Conservation (phyloP, 164 flowering plant species). For the Vitis vinifera region DNA sequence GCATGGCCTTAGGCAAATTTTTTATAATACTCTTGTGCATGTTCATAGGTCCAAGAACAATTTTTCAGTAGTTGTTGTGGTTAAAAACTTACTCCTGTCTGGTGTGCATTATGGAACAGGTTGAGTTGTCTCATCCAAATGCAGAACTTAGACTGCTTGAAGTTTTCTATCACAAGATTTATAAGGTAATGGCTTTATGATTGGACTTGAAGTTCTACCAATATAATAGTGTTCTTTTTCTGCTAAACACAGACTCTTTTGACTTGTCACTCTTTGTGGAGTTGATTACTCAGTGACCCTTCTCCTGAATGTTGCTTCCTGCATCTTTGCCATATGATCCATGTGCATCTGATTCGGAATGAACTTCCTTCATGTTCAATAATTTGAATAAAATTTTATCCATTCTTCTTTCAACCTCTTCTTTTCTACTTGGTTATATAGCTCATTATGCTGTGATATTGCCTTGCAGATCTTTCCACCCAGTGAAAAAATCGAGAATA, state of each 20-base stretch:
- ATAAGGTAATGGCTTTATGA: conserved; percentile 57
- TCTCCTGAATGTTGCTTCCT: background rate
- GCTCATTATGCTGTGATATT: background rate
- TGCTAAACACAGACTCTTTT: background rate
- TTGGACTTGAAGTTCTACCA: no score
- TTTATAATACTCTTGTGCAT: background rate
- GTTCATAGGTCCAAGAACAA: background rate
- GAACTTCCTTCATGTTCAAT: no score
- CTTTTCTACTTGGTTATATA: background rate
- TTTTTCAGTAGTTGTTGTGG: background rate
- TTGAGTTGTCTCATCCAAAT: conserved; percentile 85
- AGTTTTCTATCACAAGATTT: conserved; percentile 97
- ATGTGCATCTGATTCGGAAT: background rate
- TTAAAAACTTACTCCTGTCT: background rate
- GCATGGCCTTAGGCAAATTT: background rate
- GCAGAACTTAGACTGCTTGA: conserved; percentile 94
- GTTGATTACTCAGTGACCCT: background rate
- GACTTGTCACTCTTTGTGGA: background rate
- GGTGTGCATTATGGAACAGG: conserved; percentile 48
- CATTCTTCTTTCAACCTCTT: no score
- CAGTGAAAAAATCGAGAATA: conserved; percentile 75
- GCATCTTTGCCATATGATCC: background rate
- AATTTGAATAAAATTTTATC: no score
- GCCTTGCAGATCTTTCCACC: conserved; percentile 69
- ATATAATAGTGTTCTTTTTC: no score